Conservation (phyloP, 1,139 yeast species). For the Debaryomyces fabryi region DNA sequence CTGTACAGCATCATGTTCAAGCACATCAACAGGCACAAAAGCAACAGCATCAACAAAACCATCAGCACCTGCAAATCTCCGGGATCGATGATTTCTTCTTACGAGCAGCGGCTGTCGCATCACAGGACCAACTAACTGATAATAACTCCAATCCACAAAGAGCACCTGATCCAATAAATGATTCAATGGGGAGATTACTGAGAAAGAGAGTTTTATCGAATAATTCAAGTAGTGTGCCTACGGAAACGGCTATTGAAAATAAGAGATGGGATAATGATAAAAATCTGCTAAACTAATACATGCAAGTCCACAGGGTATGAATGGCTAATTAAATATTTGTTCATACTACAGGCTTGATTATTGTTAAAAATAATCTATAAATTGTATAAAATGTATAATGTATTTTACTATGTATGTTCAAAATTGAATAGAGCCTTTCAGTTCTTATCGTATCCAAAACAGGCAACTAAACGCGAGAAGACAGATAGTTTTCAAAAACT, state of each 20-base stretch:
- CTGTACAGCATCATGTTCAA: constrained; percentile 15
- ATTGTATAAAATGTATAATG: constrained; percentile 5
- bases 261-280: constrained; percentile 11
- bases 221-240: constrained; percentile 8
- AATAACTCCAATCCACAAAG: constrained; percentile 5
- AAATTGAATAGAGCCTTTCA: not conserved
- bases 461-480: constrained; percentile 3
- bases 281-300: constrained; percentile 4
- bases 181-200: constrained; percentile 8
- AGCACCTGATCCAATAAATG: constrained; percentile 7
- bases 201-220: constrained; percentile 8
- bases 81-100: constrained; percentile 42
- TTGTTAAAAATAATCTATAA: not conserved
- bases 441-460: not conserved
- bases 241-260: constrained; percentile 3
- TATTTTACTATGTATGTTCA: constrained; percentile 4
- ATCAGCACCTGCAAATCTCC: constrained; percentile 22
- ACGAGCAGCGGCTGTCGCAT: constrained; percentile 17
- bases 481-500: not conserved
- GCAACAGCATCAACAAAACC: constrained; percentile 15
- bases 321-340: not conserved
- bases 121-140: constrained; percentile 9
- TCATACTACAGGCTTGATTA: not conserved
- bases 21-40: constrained; percentile 17
- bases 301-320: not conserved